Conservation (phyloP, 192 early-diverging fungal genomes). For the Coemansia biformis region DNA sequence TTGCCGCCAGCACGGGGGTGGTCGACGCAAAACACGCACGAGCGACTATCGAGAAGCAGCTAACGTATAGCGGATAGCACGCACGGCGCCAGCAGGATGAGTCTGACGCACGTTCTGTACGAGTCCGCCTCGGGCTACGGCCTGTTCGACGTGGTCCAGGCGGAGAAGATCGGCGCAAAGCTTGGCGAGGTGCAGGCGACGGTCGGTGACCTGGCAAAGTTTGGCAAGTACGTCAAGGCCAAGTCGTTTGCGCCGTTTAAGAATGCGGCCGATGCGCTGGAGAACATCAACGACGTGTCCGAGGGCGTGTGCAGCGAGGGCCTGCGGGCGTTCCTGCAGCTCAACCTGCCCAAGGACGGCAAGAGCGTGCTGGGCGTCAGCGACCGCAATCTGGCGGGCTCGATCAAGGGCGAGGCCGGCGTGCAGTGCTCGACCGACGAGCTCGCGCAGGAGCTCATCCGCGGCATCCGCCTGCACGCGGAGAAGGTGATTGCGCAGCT, state of each 20-base stretch:
- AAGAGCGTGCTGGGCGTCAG: constrained; percentile 77
- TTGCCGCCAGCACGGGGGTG: no score
- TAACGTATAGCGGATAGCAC: no score
- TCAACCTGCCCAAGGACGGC: constrained; percentile 81
- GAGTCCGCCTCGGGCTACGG: constrained; percentile 97
- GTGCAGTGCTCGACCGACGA: constrained; percentile 78
- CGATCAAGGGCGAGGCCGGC: constrained; percentile 58
- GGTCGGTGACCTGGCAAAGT: constrained; percentile 79
- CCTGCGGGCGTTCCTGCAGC: constrained; percentile 90
- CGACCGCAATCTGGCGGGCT: constrained; percentile 78
- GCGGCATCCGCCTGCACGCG: constrained; percentile 87
- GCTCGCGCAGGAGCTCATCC: constrained; percentile 80
- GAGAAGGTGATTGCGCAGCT: constrained; percentile 84
- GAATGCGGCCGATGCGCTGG: constrained; percentile 91
- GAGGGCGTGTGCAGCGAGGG: constrained; percentile 89
- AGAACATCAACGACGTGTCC: constrained; percentile 97
- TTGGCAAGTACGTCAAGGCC: constrained; percentile 85
- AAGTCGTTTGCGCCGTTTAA: constrained; percentile 97
- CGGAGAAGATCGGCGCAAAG: constrained; percentile 94
- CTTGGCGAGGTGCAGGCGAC: constrained; percentile 80
- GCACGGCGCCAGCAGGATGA: no score
- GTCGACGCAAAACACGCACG: no score
- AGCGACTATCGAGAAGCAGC: no score
- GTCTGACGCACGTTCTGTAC: constrained; percentile 64
- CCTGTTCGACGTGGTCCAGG: constrained; percentile 88